Conservation (phyloP, 2,329 filamentous ascomycete species). For the Epichloe hybrida region DNA sequence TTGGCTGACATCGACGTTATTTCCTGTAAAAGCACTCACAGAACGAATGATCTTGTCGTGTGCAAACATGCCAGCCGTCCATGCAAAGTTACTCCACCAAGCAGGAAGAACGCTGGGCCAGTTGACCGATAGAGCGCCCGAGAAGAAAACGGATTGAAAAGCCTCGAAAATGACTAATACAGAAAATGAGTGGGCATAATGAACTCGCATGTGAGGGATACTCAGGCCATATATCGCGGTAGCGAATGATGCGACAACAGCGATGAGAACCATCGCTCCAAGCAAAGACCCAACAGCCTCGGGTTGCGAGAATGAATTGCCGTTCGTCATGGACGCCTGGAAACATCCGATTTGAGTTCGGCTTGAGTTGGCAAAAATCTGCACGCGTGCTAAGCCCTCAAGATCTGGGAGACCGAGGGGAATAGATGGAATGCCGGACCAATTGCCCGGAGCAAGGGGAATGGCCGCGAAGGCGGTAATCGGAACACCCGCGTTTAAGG, state of each 20-base stretch:
- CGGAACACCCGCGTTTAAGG: constrained; percentile 46
- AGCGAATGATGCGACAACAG: constrained; percentile 52
- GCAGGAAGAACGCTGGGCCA: constrained; percentile 63
- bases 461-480: constrained; percentile 54
- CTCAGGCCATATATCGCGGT: constrained; percentile 57
- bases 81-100: constrained; percentile 78
- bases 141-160: constrained; percentile 67
- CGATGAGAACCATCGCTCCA: constrained; percentile 48
- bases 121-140: constrained; percentile 57
- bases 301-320: constrained; percentile 55
- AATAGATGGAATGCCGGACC: constrained; percentile 52
- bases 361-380: constrained; percentile 61
- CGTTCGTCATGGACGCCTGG: constrained; percentile 59
- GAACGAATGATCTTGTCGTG: constrained; percentile 45
- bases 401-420: constrained; percentile 62
- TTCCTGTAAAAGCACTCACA: constrained; percentile 52
- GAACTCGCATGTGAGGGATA: constrained; percentile 52
- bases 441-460: constrained; percentile 45
- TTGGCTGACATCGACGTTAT: constrained; percentile 50
- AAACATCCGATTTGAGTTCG: constrained; percentile 61
- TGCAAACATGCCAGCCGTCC: constrained; percentile 61
- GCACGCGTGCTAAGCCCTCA: constrained; percentile 58
- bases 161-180: constrained; percentile 60
- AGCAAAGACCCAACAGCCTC: constrained; percentile 45
- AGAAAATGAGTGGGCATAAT: constrained; percentile 66